Percentiles rank a stretch among this genome's conserved stretches.
Evolutionary conservation across 2,329 filamentous ascomycete species (phyloP).

Genomic region (Arthroderma uncinatum): DNA sequence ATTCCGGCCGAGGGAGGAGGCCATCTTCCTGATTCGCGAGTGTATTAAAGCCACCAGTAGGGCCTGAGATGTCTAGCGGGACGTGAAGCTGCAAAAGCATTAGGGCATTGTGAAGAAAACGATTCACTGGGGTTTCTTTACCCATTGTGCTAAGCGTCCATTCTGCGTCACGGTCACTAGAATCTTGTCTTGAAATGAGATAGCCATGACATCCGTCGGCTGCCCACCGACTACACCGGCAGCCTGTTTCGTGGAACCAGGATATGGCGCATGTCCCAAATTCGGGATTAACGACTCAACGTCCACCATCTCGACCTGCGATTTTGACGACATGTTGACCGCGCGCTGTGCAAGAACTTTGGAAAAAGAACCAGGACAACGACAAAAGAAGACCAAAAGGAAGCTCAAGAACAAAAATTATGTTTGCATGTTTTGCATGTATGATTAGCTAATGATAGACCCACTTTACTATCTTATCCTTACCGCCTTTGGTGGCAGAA

Average conservation of each 20-base stretch:
- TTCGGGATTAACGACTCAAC: not conserved
- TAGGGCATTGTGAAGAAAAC: not conserved
- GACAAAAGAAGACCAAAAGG: not conserved
- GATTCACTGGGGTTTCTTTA: conserved; percentile 32
- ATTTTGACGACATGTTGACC: not conserved
- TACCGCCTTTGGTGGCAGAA: conserved; percentile 17
- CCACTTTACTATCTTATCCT: conserved; percentile 4
- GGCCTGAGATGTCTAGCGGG: conserved; percentile 26
- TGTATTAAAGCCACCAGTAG: conserved; percentile 30
- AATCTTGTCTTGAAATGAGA: conserved; percentile 81
- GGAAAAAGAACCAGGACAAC: not conserved
- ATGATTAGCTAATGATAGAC: not conserved
- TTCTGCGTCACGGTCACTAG: conserved; percentile 79
- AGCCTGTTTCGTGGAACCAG: conserved; percentile 50
- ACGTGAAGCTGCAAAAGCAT: conserved; percentile 22
- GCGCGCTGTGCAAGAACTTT: not conserved
- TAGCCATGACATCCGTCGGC: conserved; percentile 58
- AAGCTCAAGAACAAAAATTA: not conserved
- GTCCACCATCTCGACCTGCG: not conserved
- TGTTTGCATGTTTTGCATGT: conserved; percentile 1
- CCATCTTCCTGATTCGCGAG: conserved; percentile 37
- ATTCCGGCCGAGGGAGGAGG: conserved; percentile 63
- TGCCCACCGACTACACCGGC: conserved; percentile 55
- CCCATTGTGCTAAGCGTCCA: conserved; percentile 84
- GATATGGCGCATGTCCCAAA: conserved; percentile 47